Base-by-base conservation (phyloP, 495 filamentous ascomycete species). In the Daldinia caldariorum region DNA sequence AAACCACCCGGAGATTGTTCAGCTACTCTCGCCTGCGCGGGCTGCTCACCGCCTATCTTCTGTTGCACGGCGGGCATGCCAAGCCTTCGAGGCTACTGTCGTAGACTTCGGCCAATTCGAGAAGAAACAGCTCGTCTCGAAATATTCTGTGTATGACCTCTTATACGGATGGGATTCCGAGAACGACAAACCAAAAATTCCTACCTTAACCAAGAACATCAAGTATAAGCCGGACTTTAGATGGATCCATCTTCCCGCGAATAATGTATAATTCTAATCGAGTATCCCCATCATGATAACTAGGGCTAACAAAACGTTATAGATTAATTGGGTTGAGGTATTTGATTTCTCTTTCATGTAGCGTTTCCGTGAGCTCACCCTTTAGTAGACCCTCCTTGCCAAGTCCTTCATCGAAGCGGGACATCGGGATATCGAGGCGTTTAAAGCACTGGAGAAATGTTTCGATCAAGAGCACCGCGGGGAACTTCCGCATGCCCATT, bases 201-300 rank as follows among this genome's bases (percentile, higher is more conserved):
- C 80, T 6, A 86, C 88, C 0, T 62, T 88, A 1, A 84, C 85
- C 0, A 83, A 80, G 37, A 83, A 89, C 58, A 80, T 79, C 57
- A 74, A 77, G 45, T 76, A 83, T 67, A 82, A 82, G 6, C 83
- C 84, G n/a, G 80, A 86, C 37, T 91, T 90, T 66, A 79, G 89
- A 26, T 91, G 89, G 89, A 89, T 91, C 61, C 89, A 91, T 80
- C 78, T 91, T 0, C 89, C 89, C 6, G 88, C 89, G 0, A 77
- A 77, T 71, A 77, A 79, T 75, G 75, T 77, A 74, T 34, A 65
- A 62, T 51, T 51, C 6, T 66, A 43, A 67, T 43, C 56, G n/a
- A 66, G 18, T 50, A 50, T 50, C 45, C 41, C 50, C n/a, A 29
- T 53, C 22, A 43, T 61, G 34, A 50, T 9, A 70, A 39, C 35